Conservation (phyloP, 2,329 filamentous ascomycete species). For the Ceratocystis lukuohia region DNA sequence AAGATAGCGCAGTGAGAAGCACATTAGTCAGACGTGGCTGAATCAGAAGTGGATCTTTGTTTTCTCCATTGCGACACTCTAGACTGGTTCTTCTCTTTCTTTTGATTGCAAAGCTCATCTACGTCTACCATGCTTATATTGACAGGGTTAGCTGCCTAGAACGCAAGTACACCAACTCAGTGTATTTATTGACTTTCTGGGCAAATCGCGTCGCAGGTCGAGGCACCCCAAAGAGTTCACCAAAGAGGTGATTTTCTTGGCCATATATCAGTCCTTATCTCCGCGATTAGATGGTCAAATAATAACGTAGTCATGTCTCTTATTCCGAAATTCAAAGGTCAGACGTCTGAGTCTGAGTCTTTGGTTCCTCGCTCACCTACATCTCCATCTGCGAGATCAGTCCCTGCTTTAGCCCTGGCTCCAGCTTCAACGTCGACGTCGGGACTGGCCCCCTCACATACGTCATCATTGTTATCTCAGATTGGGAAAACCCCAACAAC, state of each 20-base stretch:
- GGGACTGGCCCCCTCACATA: slow-evolving; percentile 4
- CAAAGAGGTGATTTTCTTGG: neutral
- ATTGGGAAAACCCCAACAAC: neutral
- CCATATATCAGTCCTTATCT: neutral
- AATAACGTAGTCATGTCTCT: slow-evolving; percentile 13
- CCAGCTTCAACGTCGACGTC: neutral
- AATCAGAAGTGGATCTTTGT: neutral
- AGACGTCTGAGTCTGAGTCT: slow-evolving; percentile 8
- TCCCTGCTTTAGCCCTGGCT: neutral
- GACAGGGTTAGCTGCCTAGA: neutral
- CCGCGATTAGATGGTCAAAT: neutral
- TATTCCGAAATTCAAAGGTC: slow-evolving; percentile 16
- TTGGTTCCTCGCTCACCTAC: neutral
- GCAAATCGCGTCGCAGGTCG: neutral
- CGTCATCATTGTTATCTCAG: neutral
- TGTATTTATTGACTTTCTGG: neutral
- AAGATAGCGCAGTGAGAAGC: neutral
- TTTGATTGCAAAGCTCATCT: neutral
- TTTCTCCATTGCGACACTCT: neutral
- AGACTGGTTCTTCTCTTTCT: neutral
- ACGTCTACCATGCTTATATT: neutral
- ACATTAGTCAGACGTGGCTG: neutral
- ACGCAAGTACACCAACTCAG: neutral
- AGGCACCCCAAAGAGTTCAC: neutral
- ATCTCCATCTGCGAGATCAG: neutral